phyloP scores from a whole-genome alignment of 495 filamentous ascomycete genomes.

The Massariosphaeria phaeospora region DNA sequence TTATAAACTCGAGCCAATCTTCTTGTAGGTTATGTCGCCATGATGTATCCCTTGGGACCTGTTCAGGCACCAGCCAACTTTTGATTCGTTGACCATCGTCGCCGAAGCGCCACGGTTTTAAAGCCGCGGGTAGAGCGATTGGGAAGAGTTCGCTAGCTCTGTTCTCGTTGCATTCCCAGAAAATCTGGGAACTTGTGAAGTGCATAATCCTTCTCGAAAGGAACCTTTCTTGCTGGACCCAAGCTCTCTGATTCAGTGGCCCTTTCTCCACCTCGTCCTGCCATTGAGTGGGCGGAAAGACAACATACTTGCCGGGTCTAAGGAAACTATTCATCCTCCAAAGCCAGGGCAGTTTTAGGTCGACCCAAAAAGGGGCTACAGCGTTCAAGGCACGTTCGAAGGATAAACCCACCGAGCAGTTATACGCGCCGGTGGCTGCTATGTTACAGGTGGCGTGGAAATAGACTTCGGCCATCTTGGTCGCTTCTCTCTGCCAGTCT shows the following conservation, averaged over 20 bases:
- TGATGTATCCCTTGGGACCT: not conserved
- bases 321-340: not conserved
- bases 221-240: conserved; percentile 4
- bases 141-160: not conserved
- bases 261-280: not conserved
- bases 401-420: not conserved
- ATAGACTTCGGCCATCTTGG: conserved; percentile 5
- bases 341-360: too few relatives aligned
- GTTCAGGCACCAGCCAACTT: not conserved
- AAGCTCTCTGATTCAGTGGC: not conserved
- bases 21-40: not conserved
- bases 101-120: not conserved
- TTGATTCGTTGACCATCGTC: not conserved
- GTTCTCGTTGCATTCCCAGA: conserved; percentile 1
- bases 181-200: not conserved
- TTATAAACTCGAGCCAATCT: not conserved
- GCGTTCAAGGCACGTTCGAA: not conserved
- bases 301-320: not conserved
- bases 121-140: not conserved
- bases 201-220: conserved; percentile 3
- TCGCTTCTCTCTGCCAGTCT: conserved; percentile 10
- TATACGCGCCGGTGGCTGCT: not conserved
- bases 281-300: not conserved
- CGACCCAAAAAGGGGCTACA: not conserved
- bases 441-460: conserved; percentile 4